Percentiles rank a stretch among this genome's conserved stretches.
Conservation (phyloP, 805 yeast genomes). For the Clavispora carvajalis region DNA sequence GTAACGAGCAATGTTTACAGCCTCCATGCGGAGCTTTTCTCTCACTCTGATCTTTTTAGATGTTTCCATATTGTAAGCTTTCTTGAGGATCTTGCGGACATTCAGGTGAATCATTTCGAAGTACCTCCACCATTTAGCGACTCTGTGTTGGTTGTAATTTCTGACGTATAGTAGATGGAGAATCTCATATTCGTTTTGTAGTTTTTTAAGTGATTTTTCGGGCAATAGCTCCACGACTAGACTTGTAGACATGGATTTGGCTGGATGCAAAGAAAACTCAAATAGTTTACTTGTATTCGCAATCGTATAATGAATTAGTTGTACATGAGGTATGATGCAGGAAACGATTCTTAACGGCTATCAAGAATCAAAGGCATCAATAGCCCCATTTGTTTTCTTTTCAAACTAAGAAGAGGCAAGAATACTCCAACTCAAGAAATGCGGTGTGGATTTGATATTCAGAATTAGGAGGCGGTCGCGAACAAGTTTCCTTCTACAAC, state of each 20-base stretch:
- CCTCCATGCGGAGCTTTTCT: slow-evolving; percentile 8
- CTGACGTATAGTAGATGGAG: slow-evolving; percentile 64
- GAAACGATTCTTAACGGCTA: too few relatives aligned
- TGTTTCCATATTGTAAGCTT: slow-evolving; percentile 20
- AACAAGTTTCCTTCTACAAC: too few relatives aligned
- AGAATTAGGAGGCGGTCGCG: too few relatives aligned
- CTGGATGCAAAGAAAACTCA: not conserved
- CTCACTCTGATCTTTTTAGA: slow-evolving; percentile 10
- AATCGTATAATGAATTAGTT: too few relatives aligned
- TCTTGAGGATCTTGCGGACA: slow-evolving; percentile 34
- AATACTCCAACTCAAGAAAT: too few relatives aligned
- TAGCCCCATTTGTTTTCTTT: too few relatives aligned
- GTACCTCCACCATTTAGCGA: slow-evolving; percentile 72
- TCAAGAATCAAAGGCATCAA: too few relatives aligned
- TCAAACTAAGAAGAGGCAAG: too few relatives aligned
- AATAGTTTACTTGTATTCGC: too few relatives aligned
- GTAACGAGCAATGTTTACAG: slow-evolving; percentile 18
- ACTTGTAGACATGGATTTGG: not conserved
- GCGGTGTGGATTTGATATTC: too few relatives aligned
- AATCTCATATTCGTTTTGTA: slow-evolving; percentile 48
- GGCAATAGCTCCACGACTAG: not conserved
- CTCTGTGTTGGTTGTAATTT: slow-evolving; percentile 71
- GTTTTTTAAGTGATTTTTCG: slow-evolving; percentile 1
- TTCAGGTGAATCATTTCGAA: slow-evolving; percentile 59
- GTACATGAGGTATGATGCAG: too few relatives aligned